A percentile compares a stretch with the other conserved stretches of the same genome.
phyloP scores from a whole-genome alignment of 1,139 yeast genomes.

The Arxiozyma bovina region DNA sequence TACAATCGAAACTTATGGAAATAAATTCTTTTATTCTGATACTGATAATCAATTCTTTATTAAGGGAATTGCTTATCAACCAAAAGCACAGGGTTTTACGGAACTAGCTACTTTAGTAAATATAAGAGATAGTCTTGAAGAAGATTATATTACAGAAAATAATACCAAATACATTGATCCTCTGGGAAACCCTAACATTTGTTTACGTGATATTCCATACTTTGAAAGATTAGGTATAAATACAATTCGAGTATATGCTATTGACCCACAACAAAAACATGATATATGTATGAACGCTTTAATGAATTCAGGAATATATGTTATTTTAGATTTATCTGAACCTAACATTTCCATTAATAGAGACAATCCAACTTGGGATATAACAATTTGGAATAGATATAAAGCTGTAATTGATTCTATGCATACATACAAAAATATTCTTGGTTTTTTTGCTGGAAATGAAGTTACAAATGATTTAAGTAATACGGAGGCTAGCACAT shows the following conservation, averaged over 20 bases:
- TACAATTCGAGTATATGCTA: conserved; percentile 46
- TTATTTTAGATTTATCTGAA: conserved; percentile 47
- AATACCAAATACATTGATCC: conserved; percentile 42
- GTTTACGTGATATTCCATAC: conserved; percentile 44
- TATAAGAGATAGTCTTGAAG: background rate
- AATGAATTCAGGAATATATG: conserved; percentile 47
- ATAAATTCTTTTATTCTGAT: conserved; percentile 39
- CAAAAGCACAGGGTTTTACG: conserved; percentile 12
- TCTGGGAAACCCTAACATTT: conserved; percentile 39
- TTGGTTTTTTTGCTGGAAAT: conserved; percentile 57
- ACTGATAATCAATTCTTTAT: conserved; percentile 45
- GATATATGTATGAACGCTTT: conserved; percentile 49
- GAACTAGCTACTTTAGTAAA: background rate
- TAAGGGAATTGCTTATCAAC: conserved; percentile 55
- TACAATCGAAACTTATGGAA: conserved; percentile 37
- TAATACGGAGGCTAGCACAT: conserved; percentile 48
- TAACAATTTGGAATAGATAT: conserved; percentile 58
- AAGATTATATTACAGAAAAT: conserved; percentile 11
- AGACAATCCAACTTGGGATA: conserved; percentile 43
- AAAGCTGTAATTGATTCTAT: conserved; percentile 47
- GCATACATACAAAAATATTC: conserved; percentile 40
- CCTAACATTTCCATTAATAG: conserved; percentile 45
- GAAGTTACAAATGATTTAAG: conserved; percentile 47
- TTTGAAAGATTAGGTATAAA: conserved; percentile 44
- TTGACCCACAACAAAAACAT: conserved; percentile 44